phyloP scores from a whole-genome alignment of 1,139 yeast species.

The Ogataea hybrid region DNA sequence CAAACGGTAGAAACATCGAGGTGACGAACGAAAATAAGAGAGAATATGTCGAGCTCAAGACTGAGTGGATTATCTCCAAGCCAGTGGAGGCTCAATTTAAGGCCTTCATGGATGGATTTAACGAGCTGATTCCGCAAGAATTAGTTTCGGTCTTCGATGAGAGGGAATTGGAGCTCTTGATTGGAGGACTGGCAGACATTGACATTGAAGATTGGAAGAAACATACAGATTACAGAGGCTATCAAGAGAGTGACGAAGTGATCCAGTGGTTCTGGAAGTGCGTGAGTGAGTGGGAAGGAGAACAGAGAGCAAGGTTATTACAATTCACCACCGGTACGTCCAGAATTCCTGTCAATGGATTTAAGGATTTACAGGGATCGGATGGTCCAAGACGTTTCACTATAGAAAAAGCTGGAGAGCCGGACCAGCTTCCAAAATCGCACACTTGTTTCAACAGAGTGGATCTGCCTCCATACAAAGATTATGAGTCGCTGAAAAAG shows the following conservation, averaged over 20 bases:
- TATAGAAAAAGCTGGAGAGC: slow-evolving; percentile 95
- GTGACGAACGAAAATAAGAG: slow-evolving; percentile 93
- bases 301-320: slow-evolving; percentile 89
- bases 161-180: slow-evolving; percentile 90
- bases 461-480: slow-evolving; percentile 61
- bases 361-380: slow-evolving; percentile 96
- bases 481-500: slow-evolving; percentile 57
- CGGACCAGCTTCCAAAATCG: slow-evolving; percentile 90
- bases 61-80: slow-evolving; percentile 94
- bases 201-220: slow-evolving; percentile 99
- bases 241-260: slow-evolving; percentile 93
- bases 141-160: slow-evolving; percentile 95
- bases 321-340: slow-evolving; percentile 99
- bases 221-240: slow-evolving; percentile 97
- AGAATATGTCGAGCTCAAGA: slow-evolving; percentile 90
- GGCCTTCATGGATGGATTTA: slow-evolving; percentile 95
- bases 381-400: slow-evolving; percentile 99
- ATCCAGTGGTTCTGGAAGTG: slow-evolving; percentile 99
- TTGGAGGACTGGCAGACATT: slow-evolving; percentile 97
- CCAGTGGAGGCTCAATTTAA: slow-evolving; percentile 95
- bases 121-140: slow-evolving; percentile 96
- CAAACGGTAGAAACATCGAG: slow-evolving; percentile 81
- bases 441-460: slow-evolving; percentile 75
- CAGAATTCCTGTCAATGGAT: slow-evolving; percentile 97
- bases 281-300: slow-evolving; percentile 91